phyloP scores from a whole-genome alignment of 1,284 basidiomycete genomes.

The Puccinia sorghi region DNA sequence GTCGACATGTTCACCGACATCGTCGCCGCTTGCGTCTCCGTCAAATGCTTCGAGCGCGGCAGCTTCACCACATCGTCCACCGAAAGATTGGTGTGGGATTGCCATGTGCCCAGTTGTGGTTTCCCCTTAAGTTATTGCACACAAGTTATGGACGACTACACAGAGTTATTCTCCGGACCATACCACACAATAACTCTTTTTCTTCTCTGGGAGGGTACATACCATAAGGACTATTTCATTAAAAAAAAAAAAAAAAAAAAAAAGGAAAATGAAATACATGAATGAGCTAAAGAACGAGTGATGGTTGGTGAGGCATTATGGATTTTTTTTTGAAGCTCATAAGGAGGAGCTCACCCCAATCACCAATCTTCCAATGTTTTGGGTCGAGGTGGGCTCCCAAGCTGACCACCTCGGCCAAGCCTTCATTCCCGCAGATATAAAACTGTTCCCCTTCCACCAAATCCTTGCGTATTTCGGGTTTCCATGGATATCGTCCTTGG shows the following conservation, averaged over 20 bases:
- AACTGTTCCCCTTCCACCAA: conserved; percentile 50
- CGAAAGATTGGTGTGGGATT: conserved; percentile 65
- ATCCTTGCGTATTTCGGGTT: conserved; percentile 62
- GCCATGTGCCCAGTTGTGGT: conserved; percentile 69
- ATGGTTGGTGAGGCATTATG: too few relatives aligned
- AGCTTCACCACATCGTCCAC: conserved; percentile 67
- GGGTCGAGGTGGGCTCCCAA: conserved; percentile 59
- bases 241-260: too few relatives aligned
- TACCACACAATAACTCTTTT: background rate
- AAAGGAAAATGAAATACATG: too few relatives aligned
- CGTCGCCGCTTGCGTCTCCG: conserved; percentile 70
- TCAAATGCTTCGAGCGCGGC: conserved; percentile 62
- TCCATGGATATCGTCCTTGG: conserved; percentile 75
- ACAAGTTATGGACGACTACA: too few relatives aligned
- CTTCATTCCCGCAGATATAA: conserved; percentile 74
- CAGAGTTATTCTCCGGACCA: too few relatives aligned
- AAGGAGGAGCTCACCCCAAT: conserved; percentile 62
- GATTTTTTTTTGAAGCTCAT: background rate
- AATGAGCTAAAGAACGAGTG: too few relatives aligned
- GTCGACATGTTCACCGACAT: conserved; percentile 79
- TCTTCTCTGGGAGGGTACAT: background rate
- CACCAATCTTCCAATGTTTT: conserved; percentile 64
- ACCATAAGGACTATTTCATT: background rate
- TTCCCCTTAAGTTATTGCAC: conserved; percentile 28
- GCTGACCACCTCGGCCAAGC: conserved; percentile 69